Evolutionary conservation across 208 protist genomes (phyloP), one percentile per base, ranked within the genome.

Genomic region (Crithidia sp.): DNA sequence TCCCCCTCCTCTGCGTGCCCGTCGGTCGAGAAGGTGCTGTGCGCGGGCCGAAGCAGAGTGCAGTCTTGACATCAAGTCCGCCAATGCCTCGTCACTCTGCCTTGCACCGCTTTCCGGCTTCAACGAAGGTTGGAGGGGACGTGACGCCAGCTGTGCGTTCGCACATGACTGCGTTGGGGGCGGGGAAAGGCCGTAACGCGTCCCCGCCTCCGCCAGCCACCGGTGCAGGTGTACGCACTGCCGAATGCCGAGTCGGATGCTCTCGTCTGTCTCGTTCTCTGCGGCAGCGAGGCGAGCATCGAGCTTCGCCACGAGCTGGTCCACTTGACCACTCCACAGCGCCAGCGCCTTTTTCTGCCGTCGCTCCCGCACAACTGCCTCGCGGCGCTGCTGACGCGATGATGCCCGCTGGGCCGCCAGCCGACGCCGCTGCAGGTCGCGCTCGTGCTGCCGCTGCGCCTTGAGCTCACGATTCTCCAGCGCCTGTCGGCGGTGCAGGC

Each of bases 171-270:
- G 13, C 36, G 55, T 39, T 47, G 57, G n/a, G 3, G 40, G 49
- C 14, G 59, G 5, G 8, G 14, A 5, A 13, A 75, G 50, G 13
- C 56, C 63, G 57, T 56, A 70, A 9, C 56, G 63, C 13, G 61
- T 49, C 3, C 17, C 63, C 10, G 71, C 61, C 43, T 73, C 66
- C 4, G 41, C 53, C 10, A 78, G 68, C 65, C 45, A 67, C 40
- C 67, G 65, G 37, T 78, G 60, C 16, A 78, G 67, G 53, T 72
- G 66, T 28, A 73, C 74, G 74, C 74, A 78, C 16, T 40, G 74
- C 66, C 69, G 67, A 17, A 72, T 65, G 50, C 58, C 52, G n/a
- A 60, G 64, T n/a, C 74, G 74, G 14, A 78, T 59, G 43, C 45
- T 36, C 52, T 72, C 74, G 17, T 78, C 74, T 12, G 57, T 28